Evolutionary conservation across 1,284 basidiomycete species (phyloP).

Genomic region (Cutaneotrichosporon mucoides): DNA sequence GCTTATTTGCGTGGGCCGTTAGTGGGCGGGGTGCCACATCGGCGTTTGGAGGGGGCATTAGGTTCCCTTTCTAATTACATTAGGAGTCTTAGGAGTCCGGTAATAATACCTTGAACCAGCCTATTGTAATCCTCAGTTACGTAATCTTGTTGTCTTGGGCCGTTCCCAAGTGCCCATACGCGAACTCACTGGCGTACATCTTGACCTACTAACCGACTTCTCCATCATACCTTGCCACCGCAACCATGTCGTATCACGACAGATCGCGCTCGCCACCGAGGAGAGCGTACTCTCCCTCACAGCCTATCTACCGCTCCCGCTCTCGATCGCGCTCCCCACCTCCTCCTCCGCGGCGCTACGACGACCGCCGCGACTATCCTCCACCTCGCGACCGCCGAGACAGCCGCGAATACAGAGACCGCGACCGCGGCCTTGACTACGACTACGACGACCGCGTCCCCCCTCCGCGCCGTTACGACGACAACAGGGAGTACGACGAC

Average conservation of each 20-base stretch:
- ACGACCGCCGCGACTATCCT: constrained; percentile 6
- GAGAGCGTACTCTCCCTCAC: constrained; percentile 2
- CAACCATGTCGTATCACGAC: not conserved
- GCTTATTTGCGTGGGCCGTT: not conserved
- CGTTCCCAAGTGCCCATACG: no score
- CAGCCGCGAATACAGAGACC: not conserved
- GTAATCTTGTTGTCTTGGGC: no score
- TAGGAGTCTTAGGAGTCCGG: no score
- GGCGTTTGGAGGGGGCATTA: not conserved
- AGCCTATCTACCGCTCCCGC: not conserved
- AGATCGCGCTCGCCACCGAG: constrained; percentile 1
- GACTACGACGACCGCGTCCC: not conserved
- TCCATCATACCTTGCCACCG: not conserved
- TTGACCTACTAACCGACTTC: not conserved
- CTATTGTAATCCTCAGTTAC: no score
- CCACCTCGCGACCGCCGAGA: not conserved
- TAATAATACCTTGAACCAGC: no score
- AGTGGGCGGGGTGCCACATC: not conserved
- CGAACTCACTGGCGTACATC: not conserved
- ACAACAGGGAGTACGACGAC: not conserved
- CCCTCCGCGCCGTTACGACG: constrained; percentile 1
- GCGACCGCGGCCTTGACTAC: not conserved
- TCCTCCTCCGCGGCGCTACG: constrained; percentile 17
- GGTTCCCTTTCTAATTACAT: no score
- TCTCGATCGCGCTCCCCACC: constrained; percentile 3